Base-by-base conservation (phyloP, 352 stramenopile species). In the Pythium guiyangense region DNA sequence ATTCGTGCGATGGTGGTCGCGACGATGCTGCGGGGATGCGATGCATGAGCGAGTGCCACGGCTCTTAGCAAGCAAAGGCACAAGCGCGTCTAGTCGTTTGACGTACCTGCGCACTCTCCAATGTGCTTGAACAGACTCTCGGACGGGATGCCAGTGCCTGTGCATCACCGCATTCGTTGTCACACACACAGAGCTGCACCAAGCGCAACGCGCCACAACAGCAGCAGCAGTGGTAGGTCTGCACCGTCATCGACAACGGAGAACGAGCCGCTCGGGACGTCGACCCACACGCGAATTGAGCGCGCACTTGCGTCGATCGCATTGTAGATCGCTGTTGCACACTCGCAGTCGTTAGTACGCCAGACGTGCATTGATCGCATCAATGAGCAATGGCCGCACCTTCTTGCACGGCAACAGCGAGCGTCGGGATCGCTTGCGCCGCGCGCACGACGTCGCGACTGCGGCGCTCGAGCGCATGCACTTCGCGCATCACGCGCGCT, bases 271-370 rank as follows among this genome's bases (percentile, higher is more conserved):
- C 67, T 62, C 9, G 46, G n/a, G 15, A 74, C 42, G 49, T 88
- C 69, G 4, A 92, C 50, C 14, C 57, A 63, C 25, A 90, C 22
- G 10, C 59, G 65, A 37, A 95, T 76, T 22, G 35, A 61, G 22
- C 62, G 72, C 18, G 85, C 79, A 26, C 71, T 34, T 39, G 81
- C 81, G 37, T 95, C 83, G 15, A 93, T 64, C 29, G 75, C 64
- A 45, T 95, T 95, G 67, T 88, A 86, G 29, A 91, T 67, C 26
- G 73, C 85, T 95, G 37, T 8, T 39, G n/a, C n/a, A 35, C n/a
- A 18, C n/a, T n/a, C n/a, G 20, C 6, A 5, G 12, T 4, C 20
- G 26, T 40, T 34, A n/a, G n/a, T 11, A 8, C 27, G 0, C 47
- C 15, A 53, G 12, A 42, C 12, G 14, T 11, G 43, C 12, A 39